Conservation (phyloP, 306 rosid genomes). For the Citrullus mucosospermus region DNA sequence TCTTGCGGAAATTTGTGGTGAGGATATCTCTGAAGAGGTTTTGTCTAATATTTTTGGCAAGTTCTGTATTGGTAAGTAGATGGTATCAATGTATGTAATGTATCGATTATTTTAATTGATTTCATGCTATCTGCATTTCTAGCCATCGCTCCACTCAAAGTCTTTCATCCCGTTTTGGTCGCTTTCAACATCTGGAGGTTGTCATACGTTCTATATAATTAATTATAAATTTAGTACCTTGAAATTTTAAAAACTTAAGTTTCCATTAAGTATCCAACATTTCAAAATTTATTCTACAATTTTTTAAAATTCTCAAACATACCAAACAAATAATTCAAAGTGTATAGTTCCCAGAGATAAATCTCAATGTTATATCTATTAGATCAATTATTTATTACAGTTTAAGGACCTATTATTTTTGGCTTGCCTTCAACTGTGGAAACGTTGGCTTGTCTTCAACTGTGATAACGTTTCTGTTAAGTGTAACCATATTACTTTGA, state of each 20-base stretch:
- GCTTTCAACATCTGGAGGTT: not conserved
- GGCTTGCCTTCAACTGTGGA: not conserved
- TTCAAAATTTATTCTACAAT: too few species aligned
- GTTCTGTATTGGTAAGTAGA: constrained; percentile 74
- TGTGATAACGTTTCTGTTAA: not conserved
- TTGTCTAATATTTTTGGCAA: constrained; percentile 76
- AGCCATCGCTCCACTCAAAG: not conserved
- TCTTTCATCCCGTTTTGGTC: not conserved
- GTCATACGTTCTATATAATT: not conserved
- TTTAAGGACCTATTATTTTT: too few species aligned
- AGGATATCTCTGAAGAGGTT: constrained; percentile 86
- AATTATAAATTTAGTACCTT: too few species aligned
- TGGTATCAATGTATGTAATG: not conserved
- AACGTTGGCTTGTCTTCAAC: not conserved
- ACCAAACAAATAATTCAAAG: too few species aligned
- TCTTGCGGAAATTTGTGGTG: constrained; percentile 88
- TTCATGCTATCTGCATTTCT: not conserved
- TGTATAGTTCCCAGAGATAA: too few species aligned
- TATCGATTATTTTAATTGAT: not conserved
- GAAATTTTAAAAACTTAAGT: too few species aligned
- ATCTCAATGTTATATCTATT: too few species aligned
- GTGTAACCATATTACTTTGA: not conserved
- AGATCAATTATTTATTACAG: too few species aligned
- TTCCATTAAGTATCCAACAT: too few species aligned
- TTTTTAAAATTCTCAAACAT: too few species aligned